Conservation (phyloP, 225 moss, liverwort and hornwort species). For the Polytrichum formosum region DNA sequence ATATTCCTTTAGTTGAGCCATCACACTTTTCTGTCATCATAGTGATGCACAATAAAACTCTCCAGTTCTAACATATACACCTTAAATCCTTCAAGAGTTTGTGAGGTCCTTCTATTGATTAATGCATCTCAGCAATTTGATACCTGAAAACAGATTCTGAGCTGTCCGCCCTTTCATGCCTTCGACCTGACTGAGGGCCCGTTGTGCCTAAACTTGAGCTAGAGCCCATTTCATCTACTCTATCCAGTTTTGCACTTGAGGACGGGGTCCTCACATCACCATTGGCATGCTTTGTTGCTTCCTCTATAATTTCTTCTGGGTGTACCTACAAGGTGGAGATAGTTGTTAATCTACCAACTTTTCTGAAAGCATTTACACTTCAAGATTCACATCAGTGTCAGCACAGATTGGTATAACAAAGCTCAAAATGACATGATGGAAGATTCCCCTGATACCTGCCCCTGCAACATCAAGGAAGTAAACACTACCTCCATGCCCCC, state of each 20-base stretch:
- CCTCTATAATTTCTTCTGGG: conserved; percentile 52
- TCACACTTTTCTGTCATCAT: no score
- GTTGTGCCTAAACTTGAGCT: conserved; percentile 53
- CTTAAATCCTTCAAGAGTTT: no score
- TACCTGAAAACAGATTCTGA: conserved; percentile 89
- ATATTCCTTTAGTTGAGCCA: no score
- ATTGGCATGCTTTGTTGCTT: conserved; percentile 33
- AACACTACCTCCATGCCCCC: conserved; percentile 44
- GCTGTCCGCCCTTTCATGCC: conserved; percentile 90
- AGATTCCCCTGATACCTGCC: neutral
- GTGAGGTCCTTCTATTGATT: no score
- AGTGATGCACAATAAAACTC: no score
- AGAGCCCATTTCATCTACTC: conserved; percentile 47
- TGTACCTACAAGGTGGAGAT: conserved; percentile 25
- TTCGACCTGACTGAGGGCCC: conserved; percentile 36
- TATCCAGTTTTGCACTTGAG: conserved; percentile 38
- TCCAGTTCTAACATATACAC: no score
- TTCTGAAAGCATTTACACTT: no score
- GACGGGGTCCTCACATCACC: conserved; percentile 39
- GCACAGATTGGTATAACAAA: no score
- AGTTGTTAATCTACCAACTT: neutral
- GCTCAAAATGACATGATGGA: no score
- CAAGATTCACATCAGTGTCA: no score
- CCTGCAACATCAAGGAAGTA: neutral
- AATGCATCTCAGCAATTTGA: neutral